Conservation (phyloP, 371 early-diverging fungal species). For the Coemansia sp. region DNA sequence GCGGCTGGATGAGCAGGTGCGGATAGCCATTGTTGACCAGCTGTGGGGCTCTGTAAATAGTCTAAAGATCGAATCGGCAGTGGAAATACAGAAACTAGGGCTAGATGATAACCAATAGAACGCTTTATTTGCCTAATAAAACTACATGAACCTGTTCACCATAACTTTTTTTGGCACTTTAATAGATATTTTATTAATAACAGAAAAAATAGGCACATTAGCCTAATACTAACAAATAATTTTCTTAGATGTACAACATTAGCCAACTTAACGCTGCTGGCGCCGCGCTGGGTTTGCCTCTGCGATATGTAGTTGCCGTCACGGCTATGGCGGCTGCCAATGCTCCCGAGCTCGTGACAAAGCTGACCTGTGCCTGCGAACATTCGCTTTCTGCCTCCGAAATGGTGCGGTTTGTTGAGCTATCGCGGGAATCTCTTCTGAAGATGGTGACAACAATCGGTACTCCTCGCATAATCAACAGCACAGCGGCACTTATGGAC, state of each 20-base stretch:
- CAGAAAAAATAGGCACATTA: too few relatives aligned
- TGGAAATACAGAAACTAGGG: background rate
- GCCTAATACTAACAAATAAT: background rate
- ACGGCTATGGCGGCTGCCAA: conserved; percentile 51
- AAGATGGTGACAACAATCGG: conserved; percentile 50
- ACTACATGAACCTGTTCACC: background rate
- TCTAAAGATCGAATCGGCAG: conserved; percentile 32
- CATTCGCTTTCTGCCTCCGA: background rate
- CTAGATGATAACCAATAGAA: background rate
- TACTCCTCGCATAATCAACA: conserved; percentile 45
- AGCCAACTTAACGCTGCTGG: conserved; percentile 8
- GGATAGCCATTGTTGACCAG: conserved; percentile 60
- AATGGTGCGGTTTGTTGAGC: conserved; percentile 22
- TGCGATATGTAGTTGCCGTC: conserved; percentile 27
- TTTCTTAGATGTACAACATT: background rate
- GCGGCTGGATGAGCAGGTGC: conserved; percentile 55
- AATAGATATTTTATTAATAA: too few relatives aligned
- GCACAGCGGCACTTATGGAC: conserved; percentile 36
- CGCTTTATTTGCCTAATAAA: too few relatives aligned
- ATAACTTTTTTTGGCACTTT: background rate
- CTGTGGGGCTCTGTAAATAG: conserved; percentile 58
- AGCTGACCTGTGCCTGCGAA: conserved; percentile 18
- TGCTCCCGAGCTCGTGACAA: conserved; percentile 23
- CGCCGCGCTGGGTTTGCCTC: background rate
- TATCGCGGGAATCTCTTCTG: conserved; percentile 38